Evolutionary conservation across 2,329 filamentous ascomycete genomes (phyloP).

Genomic region (Botrytis fragariae): DNA sequence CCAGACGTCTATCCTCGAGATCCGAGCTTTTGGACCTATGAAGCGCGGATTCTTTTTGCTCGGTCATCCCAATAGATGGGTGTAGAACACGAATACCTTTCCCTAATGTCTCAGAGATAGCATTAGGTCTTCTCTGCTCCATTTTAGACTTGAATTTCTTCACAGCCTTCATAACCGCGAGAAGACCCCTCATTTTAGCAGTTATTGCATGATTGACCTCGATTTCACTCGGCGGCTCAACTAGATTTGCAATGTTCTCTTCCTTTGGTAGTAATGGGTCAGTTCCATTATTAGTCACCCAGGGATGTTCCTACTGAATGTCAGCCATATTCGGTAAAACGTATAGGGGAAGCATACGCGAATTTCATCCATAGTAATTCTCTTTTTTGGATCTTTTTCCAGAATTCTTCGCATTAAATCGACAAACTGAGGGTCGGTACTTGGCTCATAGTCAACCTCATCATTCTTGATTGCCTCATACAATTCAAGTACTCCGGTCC

Average conservation of each 20-base stretch:
- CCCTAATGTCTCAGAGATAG: slow-evolving; percentile 59
- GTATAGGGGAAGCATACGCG: slow-evolving; percentile 57
- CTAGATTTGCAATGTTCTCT: slow-evolving; percentile 79
- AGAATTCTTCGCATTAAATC: slow-evolving; percentile 73
- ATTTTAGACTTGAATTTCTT: slow-evolving; percentile 80
- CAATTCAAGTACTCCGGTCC: slow-evolving; percentile 74
- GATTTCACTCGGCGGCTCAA: slow-evolving; percentile 82
- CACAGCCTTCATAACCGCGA: slow-evolving; percentile 76
- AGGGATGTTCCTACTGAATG: slow-evolving; percentile 72
- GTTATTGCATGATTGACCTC: slow-evolving; percentile 92
- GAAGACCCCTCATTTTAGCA: slow-evolving; percentile 77
- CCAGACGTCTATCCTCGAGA: slow-evolving; percentile 48
- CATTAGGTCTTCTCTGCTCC: slow-evolving; percentile 50
- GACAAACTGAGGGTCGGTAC: slow-evolving; percentile 65
- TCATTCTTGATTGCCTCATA: slow-evolving; percentile 85
- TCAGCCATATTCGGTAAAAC: slow-evolving; percentile 15
- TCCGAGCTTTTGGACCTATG: slow-evolving; percentile 50
- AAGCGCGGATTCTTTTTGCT: slow-evolving; percentile 31
- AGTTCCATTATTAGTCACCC: slow-evolving; percentile 79
- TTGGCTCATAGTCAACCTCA: slow-evolving; percentile 57
- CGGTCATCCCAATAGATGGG: slow-evolving; percentile 53
- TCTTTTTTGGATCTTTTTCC: slow-evolving; percentile 78
- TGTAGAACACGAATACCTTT: slow-evolving; percentile 52
- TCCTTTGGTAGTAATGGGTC: slow-evolving; percentile 77
- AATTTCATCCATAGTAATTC: slow-evolving; percentile 79